A percentile compares a stretch with the other conserved stretches of the same genome.
Conservation (phyloP, 495 filamentous ascomycete species). For the Talaromyces nanjingensis region DNA sequence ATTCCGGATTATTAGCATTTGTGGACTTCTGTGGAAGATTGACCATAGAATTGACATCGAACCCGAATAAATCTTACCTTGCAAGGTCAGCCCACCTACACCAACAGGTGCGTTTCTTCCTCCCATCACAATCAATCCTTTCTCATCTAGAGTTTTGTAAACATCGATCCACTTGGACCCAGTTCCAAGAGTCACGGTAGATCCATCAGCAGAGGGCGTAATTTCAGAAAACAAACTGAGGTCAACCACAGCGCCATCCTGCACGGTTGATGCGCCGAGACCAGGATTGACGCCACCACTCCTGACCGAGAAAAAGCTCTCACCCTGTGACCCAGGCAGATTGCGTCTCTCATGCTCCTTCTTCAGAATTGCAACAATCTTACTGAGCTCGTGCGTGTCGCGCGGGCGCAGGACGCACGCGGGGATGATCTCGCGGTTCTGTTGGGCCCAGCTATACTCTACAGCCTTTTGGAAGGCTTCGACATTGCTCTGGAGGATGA, state of each 20-base stretch:
- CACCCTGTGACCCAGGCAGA: neutral
- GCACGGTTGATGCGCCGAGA: constrained; percentile 39
- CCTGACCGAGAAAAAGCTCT: constrained; percentile 7
- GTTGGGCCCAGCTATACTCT: constrained; percentile 25
- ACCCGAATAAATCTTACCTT: constrained; percentile 20
- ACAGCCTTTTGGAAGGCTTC: constrained; percentile 19
- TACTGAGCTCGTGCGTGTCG: constrained; percentile 19
- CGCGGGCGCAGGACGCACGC: constrained; percentile 21
- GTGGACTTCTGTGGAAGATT: neutral
- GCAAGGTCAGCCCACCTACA: constrained; percentile 46
- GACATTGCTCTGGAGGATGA: constrained; percentile 16
- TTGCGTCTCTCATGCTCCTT: constrained; percentile 15
- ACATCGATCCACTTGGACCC: constrained; percentile 45
- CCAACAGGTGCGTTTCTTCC: constrained; percentile 44
- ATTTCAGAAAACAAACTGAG: constrained; percentile 37
- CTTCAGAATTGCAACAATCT: constrained; percentile 17
- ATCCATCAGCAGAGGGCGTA: constrained; percentile 32
- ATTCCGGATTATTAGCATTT: constrained; percentile 1
- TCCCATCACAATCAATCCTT: constrained; percentile 39
- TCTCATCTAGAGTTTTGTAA: constrained; percentile 34
- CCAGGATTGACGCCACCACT: constrained; percentile 20
- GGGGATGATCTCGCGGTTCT: constrained; percentile 24
- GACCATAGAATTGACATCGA: constrained; percentile 10
- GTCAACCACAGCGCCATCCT: constrained; percentile 45
- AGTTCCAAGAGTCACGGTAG: constrained; percentile 37